These are phyloP conservation scores for Sequoiadendron giganteum DNA, from an alignment of 75 land plant genomes.

Conservation along the genomic window DNA sequence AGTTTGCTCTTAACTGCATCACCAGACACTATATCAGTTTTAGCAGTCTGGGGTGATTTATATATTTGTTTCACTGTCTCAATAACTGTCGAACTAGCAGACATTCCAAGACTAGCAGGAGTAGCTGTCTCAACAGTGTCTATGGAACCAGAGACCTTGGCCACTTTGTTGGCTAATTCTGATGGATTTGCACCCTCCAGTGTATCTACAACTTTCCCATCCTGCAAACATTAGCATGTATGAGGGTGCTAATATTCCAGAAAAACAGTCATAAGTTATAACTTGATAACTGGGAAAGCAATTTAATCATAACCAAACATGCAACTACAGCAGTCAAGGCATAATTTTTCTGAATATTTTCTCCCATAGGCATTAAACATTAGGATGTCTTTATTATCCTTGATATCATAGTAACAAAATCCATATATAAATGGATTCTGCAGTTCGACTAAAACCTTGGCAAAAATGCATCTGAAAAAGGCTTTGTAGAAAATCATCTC, in stretches of 20 bases:
- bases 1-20: slow-evolving; percentile 40
- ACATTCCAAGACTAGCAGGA: slow-evolving; percentile 81
- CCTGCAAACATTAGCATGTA: slow-evolving; percentile 46
- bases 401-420: neutral
- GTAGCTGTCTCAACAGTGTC: slow-evolving; percentile 43
- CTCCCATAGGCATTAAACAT: neutral
- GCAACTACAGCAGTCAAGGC: too few species aligned
- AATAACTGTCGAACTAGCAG: slow-evolving; percentile 56
- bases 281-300: neutral
- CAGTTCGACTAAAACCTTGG: neutral
- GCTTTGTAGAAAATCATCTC: neutral
- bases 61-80: slow-evolving; percentile 60
- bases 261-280: neutral
- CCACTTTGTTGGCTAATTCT: slow-evolving; percentile 85
- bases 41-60: slow-evolving; percentile 19
- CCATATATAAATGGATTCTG: neutral
- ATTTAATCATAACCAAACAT: neutral
- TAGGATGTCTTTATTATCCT: neutral
- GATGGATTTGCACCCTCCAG: slow-evolving; percentile 95
- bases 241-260: neutral
- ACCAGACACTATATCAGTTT: slow-evolving; percentile 11
- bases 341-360: neutral
- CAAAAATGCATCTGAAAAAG: neutral
- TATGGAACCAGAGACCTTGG: slow-evolving; percentile 65
- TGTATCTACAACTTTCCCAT: slow-evolving; percentile 78